Base-by-base conservation (phyloP, 495 filamentous ascomycete genomes). In the Pseudoneurospora amorphoporcata region DNA sequence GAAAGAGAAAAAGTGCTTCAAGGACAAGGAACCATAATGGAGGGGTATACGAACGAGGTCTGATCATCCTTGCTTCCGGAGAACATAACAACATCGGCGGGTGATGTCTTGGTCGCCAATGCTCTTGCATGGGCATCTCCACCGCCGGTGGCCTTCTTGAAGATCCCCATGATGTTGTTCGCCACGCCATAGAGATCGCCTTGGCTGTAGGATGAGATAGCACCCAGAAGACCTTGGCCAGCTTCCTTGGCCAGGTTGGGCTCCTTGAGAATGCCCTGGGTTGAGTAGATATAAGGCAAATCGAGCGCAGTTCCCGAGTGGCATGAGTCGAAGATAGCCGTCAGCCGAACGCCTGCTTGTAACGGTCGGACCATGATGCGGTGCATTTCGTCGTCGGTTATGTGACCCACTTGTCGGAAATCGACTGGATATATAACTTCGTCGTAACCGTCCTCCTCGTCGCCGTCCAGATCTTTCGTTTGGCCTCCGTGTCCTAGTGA, bases 251-350 rank as follows among this genome's bases (percentile, higher is more conserved):
- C 94, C 75, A 98, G 86, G 78, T 99, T 97, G 78, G 95, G 95
- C 83, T 98, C 95, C 83, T 99, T 99, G 87, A 98, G 92, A 39
- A 98, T 87, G 81, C 95, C 95, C 77, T 91, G 88, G 32, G 94
- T 98, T 74, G 92, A 95, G 87, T 99, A 99, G 81, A 99, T 91
- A 84, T 98, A 99, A 40, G 95, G 95, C 38, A 99, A 88, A 79
- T 99, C 95, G 77, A 99, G 87, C 8, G 94, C 95, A 8, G 95
- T 97, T 75, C 95, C 95, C 4, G 94, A 97, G 82, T 99, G 95
- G 84, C 95, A 99, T n/a, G 94, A 97, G 83, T 99, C 95, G 84
- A 99, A 99, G 81, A 99, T 98, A 58, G 95, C 95, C 2, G 95
- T 99, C 69, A 99, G 85, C 41, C 95, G 90, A 32, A 97, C 95